These are phyloP conservation scores for Castanea sativa DNA, from an alignment of 306 rosid genomes.

Conservation along the genomic window DNA sequence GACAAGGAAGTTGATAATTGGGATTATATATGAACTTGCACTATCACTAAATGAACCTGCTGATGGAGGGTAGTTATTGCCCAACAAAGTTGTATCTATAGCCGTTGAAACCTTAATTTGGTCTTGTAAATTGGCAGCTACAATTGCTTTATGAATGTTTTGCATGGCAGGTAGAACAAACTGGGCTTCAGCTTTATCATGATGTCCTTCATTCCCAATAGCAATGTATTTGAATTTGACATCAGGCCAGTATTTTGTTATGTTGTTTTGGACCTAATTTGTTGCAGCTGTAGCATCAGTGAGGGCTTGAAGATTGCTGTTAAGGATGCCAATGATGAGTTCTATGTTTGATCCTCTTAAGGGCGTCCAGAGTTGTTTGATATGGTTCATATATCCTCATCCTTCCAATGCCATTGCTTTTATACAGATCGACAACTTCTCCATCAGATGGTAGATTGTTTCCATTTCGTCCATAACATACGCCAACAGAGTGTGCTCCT, in stretches of 20 bases:
- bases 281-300: constrained; percentile 28
- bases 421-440: constrained; percentile 38
- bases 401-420: constrained; percentile 24
- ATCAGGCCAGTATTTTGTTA: constrained; percentile 27
- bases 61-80: constrained; percentile 41
- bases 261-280: constrained; percentile 33
- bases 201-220: constrained; percentile 47
- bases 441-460: constrained; percentile 26
- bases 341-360: constrained; percentile 52
- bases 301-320: constrained; percentile 15
- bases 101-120: constrained; percentile 58
- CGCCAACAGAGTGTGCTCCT: constrained; percentile 51
- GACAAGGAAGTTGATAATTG: constrained; percentile 38
- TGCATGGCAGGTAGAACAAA: constrained; percentile 32
- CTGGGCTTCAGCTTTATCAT: not conserved
- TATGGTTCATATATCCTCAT: constrained; percentile 47
- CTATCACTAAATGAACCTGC: constrained; percentile 19
- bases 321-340: constrained; percentile 34
- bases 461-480: constrained; percentile 46
- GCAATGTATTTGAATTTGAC: constrained; percentile 42
- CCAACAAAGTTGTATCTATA: constrained; percentile 27
- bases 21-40: constrained; percentile 27
- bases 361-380: constrained; percentile 36
- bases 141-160: constrained; percentile 37
- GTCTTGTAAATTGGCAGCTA: constrained; percentile 35